Evolutionary conservation across 129 eudicot species (phyloP).

Genomic region (Lactuca sativa): DNA sequence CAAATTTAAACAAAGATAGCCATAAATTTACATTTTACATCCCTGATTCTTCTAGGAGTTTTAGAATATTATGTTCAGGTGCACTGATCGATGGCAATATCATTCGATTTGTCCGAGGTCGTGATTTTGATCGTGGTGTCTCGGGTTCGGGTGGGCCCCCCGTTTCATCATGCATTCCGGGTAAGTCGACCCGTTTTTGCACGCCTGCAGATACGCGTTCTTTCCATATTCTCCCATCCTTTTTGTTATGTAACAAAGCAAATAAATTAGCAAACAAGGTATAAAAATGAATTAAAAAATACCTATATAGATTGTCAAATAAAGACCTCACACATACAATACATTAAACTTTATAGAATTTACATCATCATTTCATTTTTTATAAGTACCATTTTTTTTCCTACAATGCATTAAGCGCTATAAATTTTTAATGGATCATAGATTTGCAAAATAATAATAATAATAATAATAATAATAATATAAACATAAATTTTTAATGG

Average conservation of each 20-base stretch:
- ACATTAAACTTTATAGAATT: neutral
- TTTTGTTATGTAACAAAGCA: conserved; percentile 12
- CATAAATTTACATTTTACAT: conserved; percentile 30
- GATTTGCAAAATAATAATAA: too few species aligned
- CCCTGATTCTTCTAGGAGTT: conserved; percentile 82
- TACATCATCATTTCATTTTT: neutral
- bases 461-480: too few species aligned
- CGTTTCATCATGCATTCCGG: conserved; percentile 47
- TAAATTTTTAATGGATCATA: too few species aligned
- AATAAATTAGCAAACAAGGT: neutral
- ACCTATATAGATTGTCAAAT: neutral
- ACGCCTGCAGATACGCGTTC: conserved; percentile 79
- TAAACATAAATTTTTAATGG: too few species aligned
- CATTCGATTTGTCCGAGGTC: conserved; percentile 53
- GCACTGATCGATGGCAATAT: conserved; percentile 84
- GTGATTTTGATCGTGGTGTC: conserved; percentile 40
- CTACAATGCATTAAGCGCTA: too few species aligned
- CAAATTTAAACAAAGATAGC: neutral
- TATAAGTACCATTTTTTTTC: too few species aligned
- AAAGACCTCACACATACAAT: too few species aligned
- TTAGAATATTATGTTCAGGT: conserved; percentile 80
- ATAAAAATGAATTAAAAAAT: conserved; percentile 1
- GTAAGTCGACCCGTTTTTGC: conserved; percentile 47
- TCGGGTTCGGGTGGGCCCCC: conserved; percentile 41
- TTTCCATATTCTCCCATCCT: conserved; percentile 99